Percentiles rank a stretch among this genome's conserved stretches.
These are phyloP conservation scores for Podospora fimiseda DNA, from an alignment of 495 filamentous ascomycete genomes.

Conservation along the genomic window DNA sequence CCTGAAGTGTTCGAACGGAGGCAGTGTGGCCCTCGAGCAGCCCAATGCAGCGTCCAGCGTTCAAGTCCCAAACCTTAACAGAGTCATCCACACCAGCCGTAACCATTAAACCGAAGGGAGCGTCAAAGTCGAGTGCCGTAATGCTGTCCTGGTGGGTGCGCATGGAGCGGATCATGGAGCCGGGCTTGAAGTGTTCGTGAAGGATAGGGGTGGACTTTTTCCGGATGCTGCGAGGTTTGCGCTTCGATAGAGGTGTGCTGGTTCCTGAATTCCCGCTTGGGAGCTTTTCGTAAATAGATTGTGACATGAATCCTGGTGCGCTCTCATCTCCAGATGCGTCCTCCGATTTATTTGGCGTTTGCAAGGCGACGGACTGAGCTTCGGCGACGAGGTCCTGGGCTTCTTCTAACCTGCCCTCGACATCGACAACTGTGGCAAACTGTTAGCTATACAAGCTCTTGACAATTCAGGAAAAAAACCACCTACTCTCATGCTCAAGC, in stretches of 20 bases:
- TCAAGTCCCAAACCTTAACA: slow-evolving; percentile 96
- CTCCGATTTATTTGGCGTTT: slow-evolving; percentile 51
- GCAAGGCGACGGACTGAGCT: slow-evolving; percentile 48
- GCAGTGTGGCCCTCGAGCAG: slow-evolving; percentile 89
- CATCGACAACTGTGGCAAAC: slow-evolving; percentile 57
- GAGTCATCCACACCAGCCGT: slow-evolving; percentile 94
- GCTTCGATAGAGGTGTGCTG: slow-evolving; percentile 36
- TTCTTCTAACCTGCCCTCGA: slow-evolving; percentile 82
- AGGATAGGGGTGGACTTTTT: slow-evolving; percentile 86
- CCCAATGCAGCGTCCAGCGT: slow-evolving; percentile 83
- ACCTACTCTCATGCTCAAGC: slow-evolving; percentile 77
- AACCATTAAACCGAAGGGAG: slow-evolving; percentile 90
- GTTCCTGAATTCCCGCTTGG: slow-evolving; percentile 47
- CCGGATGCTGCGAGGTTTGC: slow-evolving; percentile 59
- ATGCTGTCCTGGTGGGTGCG: slow-evolving; percentile 84
- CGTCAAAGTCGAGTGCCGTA: slow-evolving; percentile 90
- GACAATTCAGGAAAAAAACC: not conserved
- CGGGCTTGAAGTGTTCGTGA: slow-evolving; percentile 91
- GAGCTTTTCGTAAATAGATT: slow-evolving; percentile 92
- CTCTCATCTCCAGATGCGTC: slow-evolving; percentile 47
- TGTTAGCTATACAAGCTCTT: not conserved
- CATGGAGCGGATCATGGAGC: slow-evolving; percentile 79
- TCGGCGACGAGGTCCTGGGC: slow-evolving; percentile 70
- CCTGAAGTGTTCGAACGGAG: slow-evolving; percentile 86
- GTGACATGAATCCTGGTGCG: slow-evolving; percentile 83